Base-by-base conservation (phyloP, 192 early-diverging fungal species). In the Coemansia sp. region DNA sequence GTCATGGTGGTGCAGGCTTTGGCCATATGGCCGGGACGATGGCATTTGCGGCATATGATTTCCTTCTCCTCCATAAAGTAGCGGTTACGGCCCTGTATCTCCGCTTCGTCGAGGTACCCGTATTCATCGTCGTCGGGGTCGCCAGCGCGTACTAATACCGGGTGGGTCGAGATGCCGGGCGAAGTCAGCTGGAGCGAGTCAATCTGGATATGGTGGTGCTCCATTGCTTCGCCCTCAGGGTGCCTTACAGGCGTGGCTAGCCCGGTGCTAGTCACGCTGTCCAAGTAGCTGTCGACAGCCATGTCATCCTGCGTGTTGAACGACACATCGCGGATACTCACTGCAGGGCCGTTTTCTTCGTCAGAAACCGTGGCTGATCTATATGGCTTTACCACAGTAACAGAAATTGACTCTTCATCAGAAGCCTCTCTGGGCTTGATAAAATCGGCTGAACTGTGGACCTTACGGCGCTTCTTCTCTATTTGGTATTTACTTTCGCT, bases 61-160 rank as follows among this genome's bases (percentile, higher is more conserved):
- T 77, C 73, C 21, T 82, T 76, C 43, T 82, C 80, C 50, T 82
- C 80, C 75, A 82, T 77, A 63, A 77, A 82, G 70, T 82, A 82
- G 43, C 80, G 72, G 55, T 75, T 82, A 28, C 46, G 76, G 32
- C 80, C 80, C 68, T 77, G 75, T 63, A 82, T 77, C 67, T 82
- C 73, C 19, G 76, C 76, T 49, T 77, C 80, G 26, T 82, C 80
- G 30, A 82, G 72, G 21, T 82, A 82, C 39, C 70, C 80, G 67
- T 77, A 82, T 58, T 78, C 76, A 40, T 72, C 62, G 30, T 58
- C 64, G 30, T 69, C 74, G 17, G 60, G 39, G 13, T 60, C 68
- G 23, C 35, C 60, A 2, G 43, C 10, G 0, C 67, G 70, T 39
- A 59, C 40, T 10, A 68, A 26, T 13, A 76, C 39, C 0, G 49